These are phyloP conservation scores for Volvariella volvacea DNA, from an alignment of 1,284 basidiomycete species.

Conservation along the genomic window DNA sequence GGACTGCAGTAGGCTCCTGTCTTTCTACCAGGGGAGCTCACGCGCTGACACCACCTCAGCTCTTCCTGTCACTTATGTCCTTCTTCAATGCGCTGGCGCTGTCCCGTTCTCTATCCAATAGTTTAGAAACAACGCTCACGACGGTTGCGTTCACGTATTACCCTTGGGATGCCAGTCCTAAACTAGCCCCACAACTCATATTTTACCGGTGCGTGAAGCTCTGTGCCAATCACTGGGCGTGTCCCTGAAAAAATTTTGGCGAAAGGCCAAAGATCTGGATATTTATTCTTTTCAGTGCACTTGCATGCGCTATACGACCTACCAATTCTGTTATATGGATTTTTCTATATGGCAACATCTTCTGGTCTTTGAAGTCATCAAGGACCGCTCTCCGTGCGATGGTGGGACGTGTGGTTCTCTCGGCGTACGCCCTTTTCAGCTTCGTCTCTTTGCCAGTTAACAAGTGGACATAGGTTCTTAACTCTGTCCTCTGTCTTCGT, in stretches of 20 bases:
- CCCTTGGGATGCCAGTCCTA: slow-evolving; percentile 52
- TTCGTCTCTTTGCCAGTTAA: too few relatives aligned
- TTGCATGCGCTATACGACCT: slow-evolving; percentile 78
- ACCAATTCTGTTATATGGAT: slow-evolving; percentile 86
- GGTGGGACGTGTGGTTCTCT: slow-evolving; percentile 27
- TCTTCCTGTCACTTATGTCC: slow-evolving; percentile 78
- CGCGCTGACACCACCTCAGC: slow-evolving; percentile 33
- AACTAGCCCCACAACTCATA: slow-evolving; percentile 19
- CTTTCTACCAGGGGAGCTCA: neutral
- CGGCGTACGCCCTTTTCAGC: slow-evolving; percentile 33
- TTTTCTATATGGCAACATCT: slow-evolving; percentile 52
- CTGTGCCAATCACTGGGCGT: neutral
- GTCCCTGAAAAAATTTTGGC: neutral
- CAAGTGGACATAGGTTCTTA: too few relatives aligned
- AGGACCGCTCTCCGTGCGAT: slow-evolving; percentile 23
- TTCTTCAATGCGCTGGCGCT: slow-evolving; percentile 85
- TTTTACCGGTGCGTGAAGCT: neutral
- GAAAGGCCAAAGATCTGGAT: slow-evolving; percentile 22
- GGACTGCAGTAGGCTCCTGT: slow-evolving; percentile 66
- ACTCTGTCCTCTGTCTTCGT: slow-evolving; percentile 30
- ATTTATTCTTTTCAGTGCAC: slow-evolving; percentile 49
- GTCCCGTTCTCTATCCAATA: slow-evolving; percentile 89
- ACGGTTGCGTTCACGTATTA: slow-evolving; percentile 76
- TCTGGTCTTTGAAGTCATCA: slow-evolving; percentile 39
- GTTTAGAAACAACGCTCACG: slow-evolving; percentile 84